Evolutionary conservation across 768 basidiomycete genomes (phyloP).

Genomic region (Russula lepida): DNA sequence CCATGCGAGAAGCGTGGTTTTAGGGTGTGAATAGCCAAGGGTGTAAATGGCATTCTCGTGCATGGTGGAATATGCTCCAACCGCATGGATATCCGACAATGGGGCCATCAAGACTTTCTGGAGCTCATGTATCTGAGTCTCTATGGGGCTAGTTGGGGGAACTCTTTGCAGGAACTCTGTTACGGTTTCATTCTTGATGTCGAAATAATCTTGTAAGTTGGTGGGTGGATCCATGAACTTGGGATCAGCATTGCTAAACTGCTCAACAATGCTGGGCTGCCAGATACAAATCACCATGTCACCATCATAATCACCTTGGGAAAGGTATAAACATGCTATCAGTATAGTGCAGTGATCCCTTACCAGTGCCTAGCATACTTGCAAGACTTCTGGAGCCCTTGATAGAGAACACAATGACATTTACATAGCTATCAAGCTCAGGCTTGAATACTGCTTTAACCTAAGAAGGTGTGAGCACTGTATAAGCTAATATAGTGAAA

Average conservation of each 20-base stretch:
- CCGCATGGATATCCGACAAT: constrained; percentile 36
- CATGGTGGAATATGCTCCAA: constrained; percentile 45
- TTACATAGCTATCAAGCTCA: constrained; percentile 39
- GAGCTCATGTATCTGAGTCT: constrained; percentile 29
- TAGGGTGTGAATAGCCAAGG: constrained; percentile 41
- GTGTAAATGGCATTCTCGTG: constrained; percentile 50
- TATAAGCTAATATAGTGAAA: neutral
- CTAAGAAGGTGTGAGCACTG: constrained; percentile 27
- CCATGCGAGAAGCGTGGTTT: constrained; percentile 49
- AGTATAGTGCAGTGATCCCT: neutral
- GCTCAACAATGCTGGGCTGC: constrained; percentile 45
- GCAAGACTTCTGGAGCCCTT: constrained; percentile 41
- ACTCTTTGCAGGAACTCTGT: constrained; percentile 32
- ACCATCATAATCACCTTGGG: constrained; percentile 62
- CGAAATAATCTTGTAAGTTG: constrained; percentile 35
- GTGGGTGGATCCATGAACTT: constrained; percentile 43
- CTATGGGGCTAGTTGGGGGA: constrained; percentile 19
- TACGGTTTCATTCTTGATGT: constrained; percentile 38
- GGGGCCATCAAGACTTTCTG: constrained; percentile 47
- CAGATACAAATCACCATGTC: constrained; percentile 53
- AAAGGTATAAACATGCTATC: neutral
- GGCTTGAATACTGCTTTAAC: constrained; percentile 47
- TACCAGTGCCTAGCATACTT: constrained; percentile 58
- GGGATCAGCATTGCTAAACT: constrained; percentile 46
- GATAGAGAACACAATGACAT: constrained; percentile 44